phyloP scores from a whole-genome alignment of 257 asterid species.

The Nicotiana benthamiana region DNA sequence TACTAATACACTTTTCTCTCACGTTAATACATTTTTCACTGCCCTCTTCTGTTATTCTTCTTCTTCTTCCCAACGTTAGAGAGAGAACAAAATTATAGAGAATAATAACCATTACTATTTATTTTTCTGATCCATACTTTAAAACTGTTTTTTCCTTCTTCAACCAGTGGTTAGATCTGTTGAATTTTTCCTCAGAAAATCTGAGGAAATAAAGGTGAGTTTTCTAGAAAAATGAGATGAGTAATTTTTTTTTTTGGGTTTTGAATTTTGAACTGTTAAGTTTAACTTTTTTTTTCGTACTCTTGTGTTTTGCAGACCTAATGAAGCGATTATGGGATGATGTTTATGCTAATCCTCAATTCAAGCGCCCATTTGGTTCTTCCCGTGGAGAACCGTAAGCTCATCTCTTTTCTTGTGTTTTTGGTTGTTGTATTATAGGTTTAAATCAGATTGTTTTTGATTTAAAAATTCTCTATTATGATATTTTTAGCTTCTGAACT shows the following conservation, averaged over 20 bases:
- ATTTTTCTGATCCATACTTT: conserved; percentile 4
- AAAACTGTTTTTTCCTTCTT: neutral
- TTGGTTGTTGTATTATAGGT: neutral
- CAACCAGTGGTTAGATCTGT: conserved; percentile 8
- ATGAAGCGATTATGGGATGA: conserved; percentile 22
- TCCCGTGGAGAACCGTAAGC: conserved; percentile 60
- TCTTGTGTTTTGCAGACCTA: conserved; percentile 16
- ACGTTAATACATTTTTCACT: conserved; percentile 2
- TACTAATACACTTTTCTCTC: neutral
- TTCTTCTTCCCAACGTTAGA: conserved; percentile 6
- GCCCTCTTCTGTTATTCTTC: neutral
- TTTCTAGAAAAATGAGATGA: conserved; percentile 6
- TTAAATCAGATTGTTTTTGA: neutral
- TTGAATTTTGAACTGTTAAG: conserved; percentile 4
- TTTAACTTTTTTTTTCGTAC: neutral
- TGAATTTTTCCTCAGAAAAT: neutral
- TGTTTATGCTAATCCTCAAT: conserved; percentile 10
- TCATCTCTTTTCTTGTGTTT: neutral
- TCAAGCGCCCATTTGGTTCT: conserved; percentile 24
- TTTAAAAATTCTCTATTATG: neutral
- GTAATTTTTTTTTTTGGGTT: neutral
- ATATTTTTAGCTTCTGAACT: neutral
- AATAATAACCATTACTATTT: neutral
- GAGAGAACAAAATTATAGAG: conserved; percentile 2
- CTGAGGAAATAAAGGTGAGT: conserved; percentile 6